Evolutionary conservation across 257 asterid species (phyloP), one percentile per base, ranked within the genome.

Genomic region (Gentiana macrophylla): DNA sequence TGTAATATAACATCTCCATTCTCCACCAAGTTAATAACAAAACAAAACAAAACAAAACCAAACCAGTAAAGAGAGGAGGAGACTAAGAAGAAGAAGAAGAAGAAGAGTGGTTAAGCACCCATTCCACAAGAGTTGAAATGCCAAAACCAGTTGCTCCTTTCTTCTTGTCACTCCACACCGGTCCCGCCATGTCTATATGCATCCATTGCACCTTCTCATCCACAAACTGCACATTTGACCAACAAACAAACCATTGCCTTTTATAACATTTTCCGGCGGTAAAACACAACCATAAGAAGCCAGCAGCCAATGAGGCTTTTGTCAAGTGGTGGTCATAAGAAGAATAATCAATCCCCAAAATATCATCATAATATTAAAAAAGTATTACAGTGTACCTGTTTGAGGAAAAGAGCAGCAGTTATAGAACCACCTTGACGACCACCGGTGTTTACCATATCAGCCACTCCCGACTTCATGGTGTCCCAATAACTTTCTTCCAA

Each of bases 401-500:
- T 92, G 81, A 92, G 80, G 91, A 92, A 92, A 69, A 92, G 90
- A 65, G 99, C 95, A 24, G 99, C 99, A 0, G 86, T 82, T 71
- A 92, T 92, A 34, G 97, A 78, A 10, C 99, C 99, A 49, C 95
- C 99, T 69, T 67, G 91, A 69, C 95, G 95, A 55, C 91, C 82
- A 9, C 99, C 99, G 0, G 94, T 88, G 58, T 92, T 92, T 35
- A 81, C 97, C 99, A 92, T 88, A 73, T 92, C 99, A 49, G 99
- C 99, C 59, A 88, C 94, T 47, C 95, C 88, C 0, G 98, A 91
- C 66, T 83, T 91, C 98, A 91, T 91, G 4, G 85, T 65, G 49
- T 91, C 98, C 98, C 98, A 91, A 33, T 91, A 91, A 63, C 86
- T 83, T 46, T 91, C 98, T 78, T 91, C 98, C 84, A 91, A 38